These are phyloP conservation scores for Artemisia tridentata DNA, from an alignment of 129 eudicot species.

Conservation along the genomic window DNA sequence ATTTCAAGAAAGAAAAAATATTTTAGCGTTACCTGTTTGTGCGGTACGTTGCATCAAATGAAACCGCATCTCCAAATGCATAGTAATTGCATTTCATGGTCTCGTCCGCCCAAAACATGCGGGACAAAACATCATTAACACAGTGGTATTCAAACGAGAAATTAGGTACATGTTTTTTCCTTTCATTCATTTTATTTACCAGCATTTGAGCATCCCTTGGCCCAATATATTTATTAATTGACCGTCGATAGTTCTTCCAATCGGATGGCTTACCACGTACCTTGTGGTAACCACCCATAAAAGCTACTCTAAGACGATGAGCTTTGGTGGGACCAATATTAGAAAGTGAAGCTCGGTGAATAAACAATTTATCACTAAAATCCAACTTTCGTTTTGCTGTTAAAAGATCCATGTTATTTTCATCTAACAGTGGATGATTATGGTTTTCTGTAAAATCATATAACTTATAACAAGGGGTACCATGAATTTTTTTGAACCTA, in stretches of 20 bases:
- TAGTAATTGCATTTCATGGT: neutral
- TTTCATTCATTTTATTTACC: neutral
- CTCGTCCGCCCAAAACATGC: conserved; percentile 2
- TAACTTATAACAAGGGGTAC: neutral
- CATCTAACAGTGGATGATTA: neutral
- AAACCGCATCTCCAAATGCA: neutral
- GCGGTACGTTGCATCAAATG: neutral
- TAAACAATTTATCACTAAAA: neutral
- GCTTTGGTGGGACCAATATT: neutral
- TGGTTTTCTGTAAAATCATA: neutral
- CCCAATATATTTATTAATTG: neutral
- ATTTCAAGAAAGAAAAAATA: neutral
- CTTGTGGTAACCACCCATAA: neutral
- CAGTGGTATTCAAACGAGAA: neutral
- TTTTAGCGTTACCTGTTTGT: neutral
- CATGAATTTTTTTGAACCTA: too few relatives aligned
- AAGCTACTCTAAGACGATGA: neutral
- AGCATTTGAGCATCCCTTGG: neutral
- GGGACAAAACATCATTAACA: neutral
- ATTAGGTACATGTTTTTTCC: neutral
- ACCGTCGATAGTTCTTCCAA: neutral
- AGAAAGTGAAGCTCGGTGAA: neutral
- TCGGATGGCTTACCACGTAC: neutral
- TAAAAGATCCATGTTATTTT: neutral
- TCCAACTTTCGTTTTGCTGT: neutral